Conservation (phyloP, 805 yeast species). For the Ogataea nitratoaversa region DNA sequence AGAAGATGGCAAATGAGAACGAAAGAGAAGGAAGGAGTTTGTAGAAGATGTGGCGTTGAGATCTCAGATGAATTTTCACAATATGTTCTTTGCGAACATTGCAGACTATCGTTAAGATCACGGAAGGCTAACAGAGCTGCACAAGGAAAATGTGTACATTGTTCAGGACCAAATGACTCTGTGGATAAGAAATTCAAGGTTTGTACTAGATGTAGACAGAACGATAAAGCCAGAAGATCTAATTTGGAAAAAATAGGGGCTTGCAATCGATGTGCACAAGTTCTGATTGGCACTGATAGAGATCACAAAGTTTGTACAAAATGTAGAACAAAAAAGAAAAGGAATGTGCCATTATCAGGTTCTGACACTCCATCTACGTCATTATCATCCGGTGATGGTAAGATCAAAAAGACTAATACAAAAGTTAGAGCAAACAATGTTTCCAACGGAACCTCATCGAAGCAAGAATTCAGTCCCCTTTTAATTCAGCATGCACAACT, state of each 20-base stretch:
- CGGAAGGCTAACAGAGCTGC: slow-evolving; percentile 57
- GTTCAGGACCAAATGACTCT: slow-evolving; percentile 52
- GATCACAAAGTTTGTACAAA: slow-evolving; percentile 52
- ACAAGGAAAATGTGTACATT: slow-evolving; percentile 65
- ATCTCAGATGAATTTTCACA: slow-evolving; percentile 48
- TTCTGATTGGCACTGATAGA: slow-evolving; percentile 42
- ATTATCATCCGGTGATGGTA: background rate
- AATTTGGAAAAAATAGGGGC: slow-evolving; percentile 53
- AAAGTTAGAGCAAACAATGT: background rate
- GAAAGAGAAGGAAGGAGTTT: slow-evolving; percentile 55
- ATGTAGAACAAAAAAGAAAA: slow-evolving; percentile 54
- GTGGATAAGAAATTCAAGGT: slow-evolving; percentile 51
- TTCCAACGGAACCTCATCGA: background rate
- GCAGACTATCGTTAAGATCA: slow-evolving; percentile 50
- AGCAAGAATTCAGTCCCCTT: background rate
- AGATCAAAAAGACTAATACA: background rate
- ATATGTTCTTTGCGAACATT: slow-evolving; percentile 57
- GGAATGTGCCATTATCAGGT: background rate
- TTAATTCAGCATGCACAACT: background rate
- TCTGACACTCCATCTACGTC: background rate
- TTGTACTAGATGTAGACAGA: slow-evolving; percentile 60
- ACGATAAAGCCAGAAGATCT: slow-evolving; percentile 54
- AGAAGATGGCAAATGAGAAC: slow-evolving; percentile 63
- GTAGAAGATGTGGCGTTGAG: slow-evolving; percentile 58
- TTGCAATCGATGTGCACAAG: slow-evolving; percentile 59